These are phyloP conservation scores for Arachnomyces sp. DNA, from an alignment of 2,329 filamentous ascomycete species.

Conservation along the genomic window DNA sequence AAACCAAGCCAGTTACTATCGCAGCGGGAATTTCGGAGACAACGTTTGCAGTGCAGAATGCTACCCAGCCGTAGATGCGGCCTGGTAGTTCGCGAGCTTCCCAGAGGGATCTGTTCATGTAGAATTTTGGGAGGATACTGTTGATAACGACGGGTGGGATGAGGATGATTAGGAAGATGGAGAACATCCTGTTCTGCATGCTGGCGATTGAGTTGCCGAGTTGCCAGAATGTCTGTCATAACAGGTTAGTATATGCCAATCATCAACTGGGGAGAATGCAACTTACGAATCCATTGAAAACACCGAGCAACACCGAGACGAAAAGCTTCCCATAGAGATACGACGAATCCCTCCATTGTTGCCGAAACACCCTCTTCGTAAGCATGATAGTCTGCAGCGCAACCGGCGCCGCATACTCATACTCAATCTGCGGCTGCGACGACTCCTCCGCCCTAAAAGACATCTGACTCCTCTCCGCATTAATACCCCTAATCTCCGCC, in stretches of 20 bases:
- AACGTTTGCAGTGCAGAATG: conserved; percentile 65
- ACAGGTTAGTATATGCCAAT: conserved; percentile 1
- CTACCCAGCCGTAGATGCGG: conserved; percentile 68
- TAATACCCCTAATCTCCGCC: conserved; percentile 58
- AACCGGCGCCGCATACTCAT: conserved; percentile 60
- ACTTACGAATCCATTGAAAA: conserved; percentile 62
- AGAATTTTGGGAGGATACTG: conserved; percentile 68
- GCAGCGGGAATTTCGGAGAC: conserved; percentile 65
- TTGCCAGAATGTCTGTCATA: conserved; percentile 57
- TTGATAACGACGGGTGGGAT: conserved; percentile 66
- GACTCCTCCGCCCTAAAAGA: conserved; percentile 39
- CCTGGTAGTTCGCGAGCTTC: conserved; percentile 64
- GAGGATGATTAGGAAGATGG: conserved; percentile 55
- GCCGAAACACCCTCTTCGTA: conserved; percentile 60
- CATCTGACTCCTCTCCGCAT: conserved; percentile 46
- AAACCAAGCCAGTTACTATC: conserved; percentile 56
- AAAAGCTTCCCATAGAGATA: conserved; percentile 74
- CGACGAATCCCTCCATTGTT: conserved; percentile 68
- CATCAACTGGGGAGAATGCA: background rate
- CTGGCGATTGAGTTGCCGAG: conserved; percentile 57
- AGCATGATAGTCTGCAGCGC: conserved; percentile 56
- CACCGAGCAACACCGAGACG: conserved; percentile 59
- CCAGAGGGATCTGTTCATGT: conserved; percentile 63
- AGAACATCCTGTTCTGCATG: conserved; percentile 73
- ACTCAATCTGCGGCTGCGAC: conserved; percentile 35